Percentiles rank a stretch among this genome's conserved stretches.
These are phyloP conservation scores for Trapa bicornis DNA, from an alignment of 345 rosid species.

Conservation along the genomic window DNA sequence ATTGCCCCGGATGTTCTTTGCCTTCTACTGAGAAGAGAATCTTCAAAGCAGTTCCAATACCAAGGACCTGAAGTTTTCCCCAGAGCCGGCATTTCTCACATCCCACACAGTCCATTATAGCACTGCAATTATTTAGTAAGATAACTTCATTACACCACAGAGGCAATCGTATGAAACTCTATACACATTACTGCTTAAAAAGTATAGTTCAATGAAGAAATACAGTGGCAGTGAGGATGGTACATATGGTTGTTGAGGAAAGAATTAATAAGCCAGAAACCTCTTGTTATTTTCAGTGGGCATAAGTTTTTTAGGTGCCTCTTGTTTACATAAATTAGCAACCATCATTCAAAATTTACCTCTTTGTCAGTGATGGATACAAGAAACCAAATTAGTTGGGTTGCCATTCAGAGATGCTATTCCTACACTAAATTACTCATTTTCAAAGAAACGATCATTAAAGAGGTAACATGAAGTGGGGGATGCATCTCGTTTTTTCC, in stretches of 20 bases:
- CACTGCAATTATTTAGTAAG: conserved; percentile 36
- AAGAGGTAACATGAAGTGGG: background rate
- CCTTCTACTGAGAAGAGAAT: conserved; percentile 78
- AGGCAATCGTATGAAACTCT: background rate
- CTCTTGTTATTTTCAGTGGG: background rate
- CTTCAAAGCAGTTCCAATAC: conserved; percentile 89
- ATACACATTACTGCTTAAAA: background rate
- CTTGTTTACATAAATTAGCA: no score
- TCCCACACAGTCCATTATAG: conserved; percentile 91
- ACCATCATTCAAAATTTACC: no score
- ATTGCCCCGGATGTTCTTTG: conserved; percentile 28
- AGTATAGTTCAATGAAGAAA: background rate
- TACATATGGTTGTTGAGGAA: background rate
- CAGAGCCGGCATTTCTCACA: conserved; percentile 97
- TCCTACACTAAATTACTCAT: background rate
- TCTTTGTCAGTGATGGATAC: background rate
- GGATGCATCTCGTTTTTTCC: no score
- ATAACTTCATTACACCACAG: background rate
- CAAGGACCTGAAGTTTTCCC: conserved; percentile 97
- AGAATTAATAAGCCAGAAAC: background rate
- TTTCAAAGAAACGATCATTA: background rate
- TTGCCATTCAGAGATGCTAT: background rate
- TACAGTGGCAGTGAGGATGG: background rate
- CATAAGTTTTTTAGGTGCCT: no score
- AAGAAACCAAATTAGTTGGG: background rate